Evolutionary conservation across 306 rosid genomes (phyloP), one percentile per base, ranked within the genome.

Genomic region (Sphenostylis stenocarpa): DNA sequence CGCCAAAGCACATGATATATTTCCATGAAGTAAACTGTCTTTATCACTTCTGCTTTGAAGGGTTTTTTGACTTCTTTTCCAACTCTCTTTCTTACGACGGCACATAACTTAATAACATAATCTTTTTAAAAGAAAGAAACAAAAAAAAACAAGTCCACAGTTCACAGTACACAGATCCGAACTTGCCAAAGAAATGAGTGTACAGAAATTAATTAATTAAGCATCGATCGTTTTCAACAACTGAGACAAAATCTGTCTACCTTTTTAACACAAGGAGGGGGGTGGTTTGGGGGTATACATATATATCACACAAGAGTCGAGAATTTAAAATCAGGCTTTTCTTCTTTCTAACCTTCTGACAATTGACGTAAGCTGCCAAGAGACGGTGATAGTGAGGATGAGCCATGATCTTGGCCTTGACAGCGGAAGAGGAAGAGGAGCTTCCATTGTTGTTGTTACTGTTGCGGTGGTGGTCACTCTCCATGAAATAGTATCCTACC

Each of bases 341-440:
- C 48, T 77, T 29, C 23, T 56, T 47, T 17, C 77, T 81, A 28
- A 93, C 98, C 97, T 95, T 95, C 60, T 93, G 99, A 73, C 99
- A 95, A 62, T 85, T 95, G 91, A 89, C 82, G 79, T 90, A 95
- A 24, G 99, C 95, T 52, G 90, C 85, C 67, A 95, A 72, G 77
- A 95, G 97, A 24, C 97, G 97, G 43, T 86, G 99, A 84, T 95
- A 95, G 90, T 90, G 97, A 81, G 99, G 97, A 88, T 95, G 99
- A 38, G 92, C 92, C 96, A 92, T 90, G 87, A 95, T 92, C 93
- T 92, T 95, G 6, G 92, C 90, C 85, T 90, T 95, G 26, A 88
- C 77, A 43, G 87, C 56, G 31, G 90, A 77, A 28, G 90, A 81
- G 19, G 85, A 81, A 0, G 82, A 84, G 12, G 87, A 80, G 5